Base-by-base conservation (phyloP, 208 protist species). In the Herpetomonas tarakana region DNA sequence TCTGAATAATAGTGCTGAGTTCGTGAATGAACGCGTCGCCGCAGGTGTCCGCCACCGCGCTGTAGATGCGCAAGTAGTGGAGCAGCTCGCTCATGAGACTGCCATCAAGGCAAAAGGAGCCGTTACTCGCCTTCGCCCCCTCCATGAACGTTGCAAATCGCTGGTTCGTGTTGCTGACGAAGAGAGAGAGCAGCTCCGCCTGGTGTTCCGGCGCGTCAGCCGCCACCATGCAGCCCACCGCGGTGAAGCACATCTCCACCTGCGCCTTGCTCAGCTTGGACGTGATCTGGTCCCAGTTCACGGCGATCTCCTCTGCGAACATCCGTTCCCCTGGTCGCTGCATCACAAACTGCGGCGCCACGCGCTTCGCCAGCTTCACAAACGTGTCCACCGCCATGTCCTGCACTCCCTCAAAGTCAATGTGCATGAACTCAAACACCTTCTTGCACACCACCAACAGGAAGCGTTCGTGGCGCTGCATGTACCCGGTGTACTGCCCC, bases 311-410 rank as follows among this genome's bases (percentile, higher is more conserved):
- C 26, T 97, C 78, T 7, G 99, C 92, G 51, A 99, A 98, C 14
- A 70, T 70, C 16, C 24, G 25, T n/a, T 27, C 50, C 11, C 53
- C 60, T 3, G 45, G 2, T 11, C 39, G 46, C 25, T 98, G 50
- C 25, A 61, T 91, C 64, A 16, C 68, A 56, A 96, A 96, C 98
- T 98, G 45, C 78, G 79, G 12, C 71, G 64, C 78, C 47, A 99
- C 98, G 58, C 98, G 90, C 31, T 98, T 78, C 14, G 94, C 82
- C 49, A 99, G 98, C 77, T 99, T 99, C 46, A 99, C 76, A 59
- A 99, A 99, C 0, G 99, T 99, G 62, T 99, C 98, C 65, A 99
- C 64, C 71, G 98, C 94, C 99, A 99, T 99, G 73, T 99, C 98
- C 77, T 99, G 97, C 29, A 99, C 98, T 24, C 98, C 99, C 3